Evolutionary conservation across 2,329 filamentous ascomycete genomes (phyloP).

Genomic region (Cladophialophora exuberans): DNA sequence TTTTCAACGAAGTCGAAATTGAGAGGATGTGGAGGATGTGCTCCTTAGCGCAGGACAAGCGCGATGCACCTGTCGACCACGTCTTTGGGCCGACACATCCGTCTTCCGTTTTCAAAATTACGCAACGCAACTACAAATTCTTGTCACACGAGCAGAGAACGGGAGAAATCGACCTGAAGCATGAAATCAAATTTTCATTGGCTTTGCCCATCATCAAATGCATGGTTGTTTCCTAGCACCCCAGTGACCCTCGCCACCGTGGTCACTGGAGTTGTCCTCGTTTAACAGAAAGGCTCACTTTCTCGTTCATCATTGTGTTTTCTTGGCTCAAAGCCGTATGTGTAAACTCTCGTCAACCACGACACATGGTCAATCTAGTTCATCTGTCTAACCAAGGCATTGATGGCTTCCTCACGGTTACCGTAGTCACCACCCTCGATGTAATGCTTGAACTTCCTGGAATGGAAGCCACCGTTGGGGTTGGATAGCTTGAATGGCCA

Average conservation of each 20-base stretch:
- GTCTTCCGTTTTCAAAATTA: too few relatives aligned
- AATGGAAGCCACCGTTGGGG: slow-evolving; percentile 93
- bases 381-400: slow-evolving; percentile 95
- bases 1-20: too few relatives aligned
- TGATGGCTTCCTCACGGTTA: slow-evolving; percentile 99
- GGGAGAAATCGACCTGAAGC: background rate
- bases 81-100: too few relatives aligned
- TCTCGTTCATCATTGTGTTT: background rate
- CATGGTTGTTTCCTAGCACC: background rate
- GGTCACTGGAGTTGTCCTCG: too few relatives aligned
- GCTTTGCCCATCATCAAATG: background rate
- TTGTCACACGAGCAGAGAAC: background rate
- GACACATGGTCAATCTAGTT: slow-evolving; percentile 67
- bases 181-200: background rate
- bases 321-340: background rate
- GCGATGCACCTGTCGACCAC: too few relatives aligned
- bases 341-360: background rate
- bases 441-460: slow-evolving; percentile 99
- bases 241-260: too few relatives aligned
- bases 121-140: background rate
- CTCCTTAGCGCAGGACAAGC: too few relatives aligned
- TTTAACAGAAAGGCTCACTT: background rate
- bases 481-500: slow-evolving; percentile 99
- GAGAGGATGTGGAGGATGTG: too few relatives aligned
- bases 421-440: slow-evolving; percentile 98